Evolutionary conservation across 139 green algal genomes (phyloP), one percentile per base, ranked within the genome.

Genomic region (Chlamydomonas incerta): DNA sequence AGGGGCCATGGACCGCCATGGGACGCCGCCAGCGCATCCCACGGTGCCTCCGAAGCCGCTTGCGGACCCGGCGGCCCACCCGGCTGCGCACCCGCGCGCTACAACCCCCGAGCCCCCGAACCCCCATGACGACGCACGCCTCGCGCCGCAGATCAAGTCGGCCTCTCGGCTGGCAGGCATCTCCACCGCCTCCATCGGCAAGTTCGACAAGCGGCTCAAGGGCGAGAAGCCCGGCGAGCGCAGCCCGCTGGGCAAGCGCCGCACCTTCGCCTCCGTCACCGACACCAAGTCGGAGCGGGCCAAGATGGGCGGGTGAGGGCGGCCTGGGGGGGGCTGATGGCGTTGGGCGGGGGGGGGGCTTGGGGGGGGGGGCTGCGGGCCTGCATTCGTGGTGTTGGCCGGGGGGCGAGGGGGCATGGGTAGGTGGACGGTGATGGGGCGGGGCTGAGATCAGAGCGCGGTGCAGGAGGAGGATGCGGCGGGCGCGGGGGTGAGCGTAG

Each of bases 151-250:
- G 92, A 93, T 98, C 74, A 93, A 94, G 69, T 57, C 79, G 0
- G 93, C 95, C 23, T 94, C 94, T 0, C 65, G 80, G 65, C 91
- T 95, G 74, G 95, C 95, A 9, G 95, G 95, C 35, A 89, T 97
- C 26, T 96, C 95, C n/a, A 99, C 97, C 5, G 97, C 96, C 0
- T 97, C 93, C 24, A 95, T 98, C 89, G 97, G 97, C 85, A 99
- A 99, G 90, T 99, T 99, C 90, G 97, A 99, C 89, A 88, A 88
- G 57, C 67, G 88, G 68, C 89, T 97, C n/a, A 83, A 46, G 68
- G 89, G 86, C 10, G 89, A 92, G 72, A 90, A 90, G 77, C 41
- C 65, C 1, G 86, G 85, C 24, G 89, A 92, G 82, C 86, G 89
- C 26, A 37, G 57, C 35, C 85, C 81, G 21, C 63, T 89, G 34